phyloP scores from a whole-genome alignment of 2,329 filamentous ascomycete species.

The Colletotrichum horii region DNA sequence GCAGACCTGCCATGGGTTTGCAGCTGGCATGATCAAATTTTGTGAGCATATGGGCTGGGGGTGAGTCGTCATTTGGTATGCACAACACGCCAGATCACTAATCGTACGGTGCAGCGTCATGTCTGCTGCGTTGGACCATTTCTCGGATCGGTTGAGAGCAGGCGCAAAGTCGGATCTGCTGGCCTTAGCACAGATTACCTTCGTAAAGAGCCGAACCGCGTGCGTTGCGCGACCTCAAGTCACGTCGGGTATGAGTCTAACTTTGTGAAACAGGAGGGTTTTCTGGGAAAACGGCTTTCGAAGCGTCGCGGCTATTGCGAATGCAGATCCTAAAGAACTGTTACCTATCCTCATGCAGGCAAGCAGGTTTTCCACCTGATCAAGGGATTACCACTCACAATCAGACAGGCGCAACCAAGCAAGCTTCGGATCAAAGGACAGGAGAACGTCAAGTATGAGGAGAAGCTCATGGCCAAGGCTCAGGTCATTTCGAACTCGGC shows the following conservation, averaged over 20 bases:
- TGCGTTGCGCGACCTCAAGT: constrained; percentile 33
- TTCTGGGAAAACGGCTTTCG: constrained; percentile 81
- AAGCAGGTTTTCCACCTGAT: constrained; percentile 22
- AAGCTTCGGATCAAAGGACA: constrained; percentile 62
- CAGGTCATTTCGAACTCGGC: constrained; percentile 72
- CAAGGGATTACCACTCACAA: neutral
- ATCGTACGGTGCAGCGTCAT: constrained; percentile 56
- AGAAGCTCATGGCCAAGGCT: constrained; percentile 71
- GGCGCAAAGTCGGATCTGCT: constrained; percentile 75
- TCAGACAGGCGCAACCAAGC: constrained; percentile 68
- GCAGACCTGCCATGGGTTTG: constrained; percentile 79
- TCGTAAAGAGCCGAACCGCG: constrained; percentile 79
- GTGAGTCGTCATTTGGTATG: constrained; percentile 39
- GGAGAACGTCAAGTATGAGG: constrained; percentile 64
- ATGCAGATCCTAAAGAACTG: constrained; percentile 70
- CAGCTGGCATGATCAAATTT: constrained; percentile 80
- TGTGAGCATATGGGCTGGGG: constrained; percentile 79
- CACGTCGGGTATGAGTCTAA: neutral
- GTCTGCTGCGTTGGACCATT: constrained; percentile 75
- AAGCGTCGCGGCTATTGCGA: constrained; percentile 70
- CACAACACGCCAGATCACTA: neutral
- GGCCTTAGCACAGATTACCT: constrained; percentile 73
- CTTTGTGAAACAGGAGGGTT: constrained; percentile 44
- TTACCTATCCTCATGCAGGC: constrained; percentile 76
- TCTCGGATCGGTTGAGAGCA: constrained; percentile 74